Evolutionary conservation across 2,329 filamentous ascomycete species (phyloP).

Genomic region (Apiospora marii): DNA sequence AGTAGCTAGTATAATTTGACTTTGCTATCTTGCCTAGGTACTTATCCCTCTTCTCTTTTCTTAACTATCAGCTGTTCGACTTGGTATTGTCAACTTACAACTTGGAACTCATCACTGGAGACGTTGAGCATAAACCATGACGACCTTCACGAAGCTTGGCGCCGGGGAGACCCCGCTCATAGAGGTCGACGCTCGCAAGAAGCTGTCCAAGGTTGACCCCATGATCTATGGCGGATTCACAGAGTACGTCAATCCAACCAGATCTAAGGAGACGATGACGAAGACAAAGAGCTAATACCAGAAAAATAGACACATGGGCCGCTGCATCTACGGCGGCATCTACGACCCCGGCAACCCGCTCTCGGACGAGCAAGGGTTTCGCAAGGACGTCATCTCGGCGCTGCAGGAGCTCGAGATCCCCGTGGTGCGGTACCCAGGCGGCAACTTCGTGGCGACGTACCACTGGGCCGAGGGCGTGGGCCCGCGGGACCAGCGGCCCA

Average conservation of each 20-base stretch:
- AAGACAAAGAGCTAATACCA: background rate
- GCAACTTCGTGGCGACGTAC: constrained; percentile 86
- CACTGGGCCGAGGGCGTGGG: constrained; percentile 87
- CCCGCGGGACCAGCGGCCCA: constrained; percentile 72
- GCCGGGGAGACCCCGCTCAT: constrained; percentile 70
- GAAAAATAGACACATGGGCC: constrained; percentile 77
- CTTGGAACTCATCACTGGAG: background rate
- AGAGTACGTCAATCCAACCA: constrained; percentile 60
- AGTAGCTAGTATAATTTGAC: background rate
- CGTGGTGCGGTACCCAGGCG: constrained; percentile 82
- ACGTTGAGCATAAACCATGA: constrained; percentile 57
- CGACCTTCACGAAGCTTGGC: constrained; percentile 74
- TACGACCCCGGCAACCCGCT: constrained; percentile 79
- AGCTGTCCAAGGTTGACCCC: constrained; percentile 76
- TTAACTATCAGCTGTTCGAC: background rate
- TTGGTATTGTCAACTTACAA: background rate
- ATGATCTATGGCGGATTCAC: constrained; percentile 87
- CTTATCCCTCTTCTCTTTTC: background rate
- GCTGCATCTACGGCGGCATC: constrained; percentile 87
- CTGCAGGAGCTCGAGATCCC: constrained; percentile 78
- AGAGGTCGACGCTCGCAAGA: constrained; percentile 69
- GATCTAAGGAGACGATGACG: background rate
- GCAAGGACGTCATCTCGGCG: constrained; percentile 78
- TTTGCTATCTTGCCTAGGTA: background rate
- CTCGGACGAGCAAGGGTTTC: constrained; percentile 78